phyloP scores from a whole-genome alignment of 768 basidiomycete species.

The Suillus weaverae region DNA sequence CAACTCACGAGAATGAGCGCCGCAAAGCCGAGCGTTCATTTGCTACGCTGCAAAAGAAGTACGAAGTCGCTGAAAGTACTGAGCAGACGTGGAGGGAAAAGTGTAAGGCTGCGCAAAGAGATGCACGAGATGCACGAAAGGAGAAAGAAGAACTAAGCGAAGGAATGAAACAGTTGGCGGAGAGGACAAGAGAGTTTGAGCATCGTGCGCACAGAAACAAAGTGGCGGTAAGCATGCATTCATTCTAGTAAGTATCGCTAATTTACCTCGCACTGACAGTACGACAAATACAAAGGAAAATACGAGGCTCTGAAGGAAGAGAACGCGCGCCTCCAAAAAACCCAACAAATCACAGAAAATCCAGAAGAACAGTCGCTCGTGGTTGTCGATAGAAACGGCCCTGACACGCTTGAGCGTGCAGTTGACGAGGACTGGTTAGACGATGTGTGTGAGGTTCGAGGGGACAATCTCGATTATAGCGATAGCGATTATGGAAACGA shows the following conservation, averaged over 20 bases:
- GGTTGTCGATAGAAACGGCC: slow-evolving; percentile 28
- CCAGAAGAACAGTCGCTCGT: slow-evolving; percentile 30
- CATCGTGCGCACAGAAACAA: slow-evolving; percentile 22
- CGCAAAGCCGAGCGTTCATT: neutral
- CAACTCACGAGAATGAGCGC: neutral
- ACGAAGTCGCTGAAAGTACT: neutral
- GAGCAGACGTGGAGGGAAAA: neutral
- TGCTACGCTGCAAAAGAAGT: neutral
- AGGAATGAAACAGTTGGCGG: neutral
- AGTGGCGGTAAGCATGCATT: slow-evolving; percentile 19
- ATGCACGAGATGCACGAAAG: neutral
- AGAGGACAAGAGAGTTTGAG: slow-evolving; percentile 26
- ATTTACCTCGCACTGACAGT: slow-evolving; percentile 12
- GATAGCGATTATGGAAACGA: slow-evolving; percentile 16
- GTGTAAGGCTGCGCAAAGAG: neutral
- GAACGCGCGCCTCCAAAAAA: slow-evolving; percentile 8
- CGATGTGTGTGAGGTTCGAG: slow-evolving; percentile 27
- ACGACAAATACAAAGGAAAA: slow-evolving; percentile 27
- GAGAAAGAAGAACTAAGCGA: neutral
- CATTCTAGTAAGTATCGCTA: neutral
- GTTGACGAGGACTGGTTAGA: slow-evolving; percentile 28
- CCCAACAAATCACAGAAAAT: neutral
- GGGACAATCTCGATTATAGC: slow-evolving; percentile 22
- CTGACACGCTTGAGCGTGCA: slow-evolving; percentile 20
- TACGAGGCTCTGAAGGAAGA: slow-evolving; percentile 22